phyloP scores from a whole-genome alignment of 202 grass and related monocot species.

The Saccharum hybrid region DNA sequence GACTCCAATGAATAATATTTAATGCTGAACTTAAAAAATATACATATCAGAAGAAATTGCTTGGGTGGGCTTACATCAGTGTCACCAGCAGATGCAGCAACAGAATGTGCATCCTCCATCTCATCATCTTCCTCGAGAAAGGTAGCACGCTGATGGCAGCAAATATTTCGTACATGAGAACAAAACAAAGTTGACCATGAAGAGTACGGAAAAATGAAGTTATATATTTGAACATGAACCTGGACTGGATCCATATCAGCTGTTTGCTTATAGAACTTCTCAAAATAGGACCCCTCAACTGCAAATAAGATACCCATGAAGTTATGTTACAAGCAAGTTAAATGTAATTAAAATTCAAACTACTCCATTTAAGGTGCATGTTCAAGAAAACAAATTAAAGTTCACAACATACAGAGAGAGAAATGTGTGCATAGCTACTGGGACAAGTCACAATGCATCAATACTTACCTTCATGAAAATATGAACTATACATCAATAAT shows the following conservation, averaged over 20 bases:
- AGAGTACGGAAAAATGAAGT: conserved; percentile 25
- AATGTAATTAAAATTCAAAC: conserved; percentile 1
- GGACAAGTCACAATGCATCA: conserved; percentile 1
- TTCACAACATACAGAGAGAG: background rate
- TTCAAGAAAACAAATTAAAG: conserved; percentile 3
- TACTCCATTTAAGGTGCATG: background rate
- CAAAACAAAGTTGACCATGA: conserved; percentile 24
- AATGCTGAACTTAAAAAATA: background rate
- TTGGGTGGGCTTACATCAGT: conserved; percentile 65
- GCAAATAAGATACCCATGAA: conserved; percentile 36
- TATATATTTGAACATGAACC: conserved; percentile 47
- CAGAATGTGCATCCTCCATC: conserved; percentile 95
- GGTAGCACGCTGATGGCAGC: conserved; percentile 71
- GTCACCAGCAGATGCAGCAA: conserved; percentile 84
- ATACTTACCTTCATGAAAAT: background rate
- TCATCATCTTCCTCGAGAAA: conserved; percentile 91
- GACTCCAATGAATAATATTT: conserved; percentile 5
- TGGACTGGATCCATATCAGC: conserved; percentile 85
- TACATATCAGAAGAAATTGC: conserved; percentile 14
- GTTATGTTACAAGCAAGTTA: background rate
- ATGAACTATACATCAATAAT: background rate
- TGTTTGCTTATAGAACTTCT: conserved; percentile 88
- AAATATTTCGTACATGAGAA: conserved; percentile 27
- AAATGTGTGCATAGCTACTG: background rate
- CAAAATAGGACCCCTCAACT: conserved; percentile 93